Evolutionary conservation across 108 stramenopile species (phyloP), one percentile per base, ranked within the genome.

Genomic region (Pelagomonas calceolata): DNA sequence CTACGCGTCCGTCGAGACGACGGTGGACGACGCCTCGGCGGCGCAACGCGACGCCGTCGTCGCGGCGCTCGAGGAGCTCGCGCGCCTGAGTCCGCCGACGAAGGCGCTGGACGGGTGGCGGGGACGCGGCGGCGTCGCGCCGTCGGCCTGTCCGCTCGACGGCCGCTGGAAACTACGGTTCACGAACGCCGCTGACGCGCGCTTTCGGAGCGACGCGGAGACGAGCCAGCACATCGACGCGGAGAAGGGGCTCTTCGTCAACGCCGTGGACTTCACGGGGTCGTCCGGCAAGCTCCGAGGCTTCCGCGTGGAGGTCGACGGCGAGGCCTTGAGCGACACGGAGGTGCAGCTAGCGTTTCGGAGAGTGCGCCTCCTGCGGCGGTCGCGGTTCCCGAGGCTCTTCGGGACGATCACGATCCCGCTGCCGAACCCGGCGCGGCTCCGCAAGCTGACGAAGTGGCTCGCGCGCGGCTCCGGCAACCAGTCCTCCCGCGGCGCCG

Each of bases 111-210:
- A 68, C 0, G 80, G 80, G 9, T 81, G 78, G 45, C 64, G 68
- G 51, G 34, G 43, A 26, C 71, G 78, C 51, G 74, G 67, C 12
- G 80, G 74, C 35, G n/a, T n/a, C n/a, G n/a, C 76, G 33, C 34
- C 74, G 17, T 34, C 66, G 26, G 67, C 75, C 36, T 79, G 67
- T 21, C 71, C 70, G 45, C 71, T 81, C 34, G 60, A 32, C 44
- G 81, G 81, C 0, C 17, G 35, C 17, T 81, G 81, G 81, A 79
- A 76, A 31, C 75, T 81, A 17, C 75, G 66, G 0, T 81, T 79
- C 45, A 81, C 81, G 21, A 76, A 74, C 63, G 81, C 81, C 15
- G 75, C 81, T 18, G 81, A 81, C 72, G 81, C 81, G 26, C 71
- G 67, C 17, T 81, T 81, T 37, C 15, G 70, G 30, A 37, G 37